phyloP scores from a whole-genome alignment of 805 yeast genomes.

The Metschnikowia drakensbergensis region DNA sequence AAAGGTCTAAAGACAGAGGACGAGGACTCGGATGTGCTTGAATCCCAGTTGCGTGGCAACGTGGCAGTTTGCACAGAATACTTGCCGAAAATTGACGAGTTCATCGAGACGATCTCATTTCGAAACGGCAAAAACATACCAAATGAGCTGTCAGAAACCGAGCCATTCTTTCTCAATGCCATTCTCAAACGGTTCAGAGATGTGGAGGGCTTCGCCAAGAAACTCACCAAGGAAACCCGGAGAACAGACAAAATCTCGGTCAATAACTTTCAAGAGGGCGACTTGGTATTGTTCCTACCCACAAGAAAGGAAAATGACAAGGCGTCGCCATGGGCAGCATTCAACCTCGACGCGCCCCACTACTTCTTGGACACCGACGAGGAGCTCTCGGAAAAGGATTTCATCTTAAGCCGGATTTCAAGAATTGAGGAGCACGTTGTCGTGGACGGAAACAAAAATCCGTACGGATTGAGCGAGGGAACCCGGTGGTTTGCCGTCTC shows the following conservation, averaged over 20 bases:
- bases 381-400: slow-evolving; percentile 47
- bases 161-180: slow-evolving; percentile 36
- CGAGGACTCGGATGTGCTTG: slow-evolving; percentile 6
- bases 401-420: slow-evolving; percentile 73
- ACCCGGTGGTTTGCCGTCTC: slow-evolving; percentile 51
- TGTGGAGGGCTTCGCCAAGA: slow-evolving; percentile 86
- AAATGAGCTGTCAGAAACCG: not conserved
- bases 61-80: slow-evolving; percentile 3
- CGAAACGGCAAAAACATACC: slow-evolving; percentile 11
- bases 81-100: slow-evolving; percentile 12
- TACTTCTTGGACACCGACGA: slow-evolving; percentile 55
- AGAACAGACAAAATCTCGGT: slow-evolving; percentile 52
- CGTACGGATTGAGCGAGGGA: slow-evolving; percentile 62
- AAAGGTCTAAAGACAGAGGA: slow-evolving; percentile 1
- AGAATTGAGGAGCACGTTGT: slow-evolving; percentile 54
- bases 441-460: slow-evolving; percentile 44
- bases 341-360: slow-evolving; percentile 84
- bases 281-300: slow-evolving; percentile 80
- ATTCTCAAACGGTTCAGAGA: slow-evolving; percentile 77
- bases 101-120: slow-evolving; percentile 18
- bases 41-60: slow-evolving; percentile 4
- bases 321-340: slow-evolving; percentile 84
- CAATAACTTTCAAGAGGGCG: slow-evolving; percentile 64
- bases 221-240: slow-evolving; percentile 69
- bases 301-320: slow-evolving; percentile 48